Evolutionary conservation across 306 rosid species (phyloP), one percentile per base, ranked within the genome.

Genomic region (Bauhinia variegata): DNA sequence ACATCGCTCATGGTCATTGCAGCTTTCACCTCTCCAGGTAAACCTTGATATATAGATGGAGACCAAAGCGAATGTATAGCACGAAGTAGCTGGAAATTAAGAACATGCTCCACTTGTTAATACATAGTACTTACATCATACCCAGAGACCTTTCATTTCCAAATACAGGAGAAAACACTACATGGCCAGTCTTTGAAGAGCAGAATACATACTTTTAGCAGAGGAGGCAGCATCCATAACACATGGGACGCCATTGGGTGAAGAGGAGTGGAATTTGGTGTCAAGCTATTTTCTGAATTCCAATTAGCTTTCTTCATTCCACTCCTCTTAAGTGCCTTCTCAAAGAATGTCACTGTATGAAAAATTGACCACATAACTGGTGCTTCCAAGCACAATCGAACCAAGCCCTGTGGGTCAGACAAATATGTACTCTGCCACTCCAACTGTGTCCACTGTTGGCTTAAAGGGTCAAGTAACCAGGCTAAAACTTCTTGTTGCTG

Each of bases 401-500:
- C 87, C 80, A 90, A 44, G 53, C 99, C 96, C 4, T 60, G 81
- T 12, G 97, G 97, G 72, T 85, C 88, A 73, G 99, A 93, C 78
- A 93, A 72, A 79, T 84, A 93, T 63, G 73, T 88, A 78, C 82
- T 86, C 82, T 93, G 99, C 99, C 99, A 93, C 57, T 88, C 96
- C 34, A 62, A 71, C 70, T 86, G 96, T 23, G 79, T 80, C 99
- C 99, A 93, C 67, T 88, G 85, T 71, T 85, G 92, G 85, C 90
- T 88, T 65, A 90, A 66, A 47, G 99, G 99, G 78, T 93, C 92
- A 38, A 93, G 79, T 56, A 93, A 72, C 99, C 99, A 93, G 32
- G 80, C 90, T 76, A 93, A 85, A 80, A 93, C 97, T 80, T 93
- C 99, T 80, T 88, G 99, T 69, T 93, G 99, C 79, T 90, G 99